phyloP scores from a whole-genome alignment of 805 yeast genomes.

The Jamesozyma hellenica region DNA sequence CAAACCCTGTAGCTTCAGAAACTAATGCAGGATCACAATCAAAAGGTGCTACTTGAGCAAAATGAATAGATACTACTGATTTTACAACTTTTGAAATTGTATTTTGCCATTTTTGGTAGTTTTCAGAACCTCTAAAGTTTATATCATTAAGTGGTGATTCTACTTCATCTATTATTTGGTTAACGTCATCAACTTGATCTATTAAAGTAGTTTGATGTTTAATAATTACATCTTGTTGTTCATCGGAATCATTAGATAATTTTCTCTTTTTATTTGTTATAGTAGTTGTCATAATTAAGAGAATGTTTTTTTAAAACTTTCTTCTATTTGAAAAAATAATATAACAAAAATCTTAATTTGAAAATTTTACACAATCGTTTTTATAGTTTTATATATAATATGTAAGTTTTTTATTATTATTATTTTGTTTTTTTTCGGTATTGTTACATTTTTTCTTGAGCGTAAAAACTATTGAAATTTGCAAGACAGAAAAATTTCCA shows the following conservation, averaged over 20 bases:
- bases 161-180: background rate
- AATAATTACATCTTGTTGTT: background rate
- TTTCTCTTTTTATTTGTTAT: slow-evolving; percentile 1
- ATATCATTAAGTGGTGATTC: background rate
- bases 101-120: slow-evolving; percentile 55
- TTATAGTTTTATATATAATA: no score
- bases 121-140: slow-evolving; percentile 9
- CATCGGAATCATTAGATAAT: slow-evolving; percentile 1
- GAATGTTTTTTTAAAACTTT: no score
- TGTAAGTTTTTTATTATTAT: no score
- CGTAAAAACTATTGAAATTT: no score
- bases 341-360: no score
- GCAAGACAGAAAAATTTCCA: no score
- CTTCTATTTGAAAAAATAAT: no score
- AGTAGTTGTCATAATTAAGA: background rate
- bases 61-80: slow-evolving; percentile 82
- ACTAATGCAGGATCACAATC: slow-evolving; percentile 76
- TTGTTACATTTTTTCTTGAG: no score
- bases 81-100: slow-evolving; percentile 76
- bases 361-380: no score
- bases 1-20: slow-evolving; percentile 92
- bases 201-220: no score
- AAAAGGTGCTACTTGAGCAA: slow-evolving; percentile 75
- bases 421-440: no score
- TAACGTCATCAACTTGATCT: background rate